Base-by-base conservation (phyloP, 495 filamentous ascomycete genomes). In the Cercophora samala region DNA sequence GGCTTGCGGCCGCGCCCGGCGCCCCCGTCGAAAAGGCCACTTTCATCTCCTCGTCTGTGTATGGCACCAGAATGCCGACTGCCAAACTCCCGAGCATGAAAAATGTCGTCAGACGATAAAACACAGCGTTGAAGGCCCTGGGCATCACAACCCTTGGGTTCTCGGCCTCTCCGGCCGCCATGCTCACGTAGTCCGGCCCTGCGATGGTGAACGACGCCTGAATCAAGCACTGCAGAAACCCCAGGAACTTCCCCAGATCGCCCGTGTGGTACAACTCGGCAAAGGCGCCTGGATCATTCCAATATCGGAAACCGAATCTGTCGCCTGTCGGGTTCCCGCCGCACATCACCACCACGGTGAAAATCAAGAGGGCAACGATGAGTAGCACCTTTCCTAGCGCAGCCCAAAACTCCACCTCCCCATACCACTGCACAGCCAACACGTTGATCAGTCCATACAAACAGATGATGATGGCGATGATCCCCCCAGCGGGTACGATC, bases 161-260 rank as follows among this genome's bases (percentile, higher is more conserved):
- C 69, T 89, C 84, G 4, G 90, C 84, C 72, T 95, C 91, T 42
- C 89, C 91, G 5, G 91, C 90, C 0, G 89, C 68, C 87, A 93
- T 92, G 62, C 86, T 83, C 56, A 93, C 86, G 74, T 93, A 93
- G 66, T 93, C 91, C 0, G 90, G 90, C 1, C 91, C 91, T n/a
- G 89, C 87, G 61, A 93, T 88, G 21, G 90, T 93, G 74, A 93
- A 94, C 63, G 86, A 87, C n/a, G 91, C 91, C 67, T 86, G 85
- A 73, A 89, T 90, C 2, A 95, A 76, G 70, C 88, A 87, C 25
- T 86, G 84, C 23, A 93, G 77, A 64, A 93, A 90, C 0, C 91
- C 90, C 25, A 91, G 77, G 68, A 89, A 93, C n/a, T 84, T 82
- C 32, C 91, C 91, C 0, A 89, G 77, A 19, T 74, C 26, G 15